Base-by-base conservation (phyloP, 1,139 yeast genomes). In the Suhomyces bribrorum region DNA sequence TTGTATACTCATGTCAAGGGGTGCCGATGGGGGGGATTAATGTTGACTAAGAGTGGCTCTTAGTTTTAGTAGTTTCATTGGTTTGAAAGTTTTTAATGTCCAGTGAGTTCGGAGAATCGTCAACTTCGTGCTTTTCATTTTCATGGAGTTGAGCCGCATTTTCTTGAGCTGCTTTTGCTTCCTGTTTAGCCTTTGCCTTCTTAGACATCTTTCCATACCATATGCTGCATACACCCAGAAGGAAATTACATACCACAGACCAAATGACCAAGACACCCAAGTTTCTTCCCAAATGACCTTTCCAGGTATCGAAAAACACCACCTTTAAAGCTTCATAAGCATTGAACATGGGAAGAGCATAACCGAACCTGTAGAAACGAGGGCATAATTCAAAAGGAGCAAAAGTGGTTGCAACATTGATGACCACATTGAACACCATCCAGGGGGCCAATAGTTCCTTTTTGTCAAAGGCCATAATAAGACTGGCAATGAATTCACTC, bases 261-360 rank as follows among this genome's bases (percentile, higher is more conserved):
- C 90, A 83, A 1, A 72, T 77, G 8, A 70, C 54, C 43, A 83
- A 53, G 2, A 83, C 62, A 30, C 84, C 86, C 34, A 78, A 67
- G 51, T 80, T 73, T 44, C 79, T 56, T 5, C 86, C 87, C 52
- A 83, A 46, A 14, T 71, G 54, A 2, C 79, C 79, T 53, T 74
- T 79, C 57, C 78, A 74, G 2, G 82, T 59, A 50, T 79, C 63
- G 47, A 80, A 73, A 41, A 83, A 68, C 12, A 83, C 68, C 3
- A 82, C 83, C 52, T 76, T 75, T 48, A 69, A 67, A 14, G 79
- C 67, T 43, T 77, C 81, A 35, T 70, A 73, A 0, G 80, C 74
- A 48, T 82, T 81, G 53, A 74, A 77, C 50, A 83, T 70, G 1
- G 90, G 90, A 62, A 81, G 62, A 20, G 77, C 82, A 53, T 81